phyloP scores from a whole-genome alignment of 257 asterid species.

The Verbascum thapsus region DNA sequence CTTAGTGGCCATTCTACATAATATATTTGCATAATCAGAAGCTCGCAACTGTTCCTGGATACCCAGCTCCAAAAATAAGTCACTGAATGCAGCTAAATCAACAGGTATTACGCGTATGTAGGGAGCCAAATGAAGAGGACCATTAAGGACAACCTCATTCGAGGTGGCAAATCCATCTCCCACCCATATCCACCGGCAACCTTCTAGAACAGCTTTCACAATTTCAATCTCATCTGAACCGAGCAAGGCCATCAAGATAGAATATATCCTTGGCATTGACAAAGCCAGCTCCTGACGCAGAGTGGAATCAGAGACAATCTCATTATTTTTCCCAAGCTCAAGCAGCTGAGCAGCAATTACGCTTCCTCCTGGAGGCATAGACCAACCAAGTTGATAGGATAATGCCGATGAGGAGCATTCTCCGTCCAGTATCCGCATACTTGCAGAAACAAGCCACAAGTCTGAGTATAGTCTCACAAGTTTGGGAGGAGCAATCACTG shows the following conservation, averaged over 20 bases:
- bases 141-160: constrained; percentile 89
- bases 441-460: constrained; percentile 95
- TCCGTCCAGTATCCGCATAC: constrained; percentile 95
- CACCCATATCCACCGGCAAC: constrained; percentile 97
- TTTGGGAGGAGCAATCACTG: constrained; percentile 94
- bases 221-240: constrained; percentile 89
- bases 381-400: constrained; percentile 88
- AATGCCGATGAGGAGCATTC: constrained; percentile 89
- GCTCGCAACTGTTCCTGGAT: constrained; percentile 70
- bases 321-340: constrained; percentile 96
- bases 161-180: constrained; percentile 95
- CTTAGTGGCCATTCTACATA: constrained; percentile 67
- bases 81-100: constrained; percentile 90
- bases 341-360: constrained; percentile 95
- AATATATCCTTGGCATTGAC: constrained; percentile 93
- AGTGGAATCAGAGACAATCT: constrained; percentile 67
- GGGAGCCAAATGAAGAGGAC: constrained; percentile 96
- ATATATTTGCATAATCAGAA: constrained; percentile 81
- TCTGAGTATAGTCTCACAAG: constrained; percentile 77
- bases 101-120: constrained; percentile 88
- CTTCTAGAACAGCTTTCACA: constrained; percentile 91
- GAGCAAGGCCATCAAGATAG: constrained; percentile 66
- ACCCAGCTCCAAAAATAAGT: constrained; percentile 84
- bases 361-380: constrained; percentile 90
- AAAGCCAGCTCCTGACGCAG: constrained; percentile 85